Evolutionary conservation across 257 asterid species (phyloP).

Genomic region (Salvia rosmarinus): DNA sequence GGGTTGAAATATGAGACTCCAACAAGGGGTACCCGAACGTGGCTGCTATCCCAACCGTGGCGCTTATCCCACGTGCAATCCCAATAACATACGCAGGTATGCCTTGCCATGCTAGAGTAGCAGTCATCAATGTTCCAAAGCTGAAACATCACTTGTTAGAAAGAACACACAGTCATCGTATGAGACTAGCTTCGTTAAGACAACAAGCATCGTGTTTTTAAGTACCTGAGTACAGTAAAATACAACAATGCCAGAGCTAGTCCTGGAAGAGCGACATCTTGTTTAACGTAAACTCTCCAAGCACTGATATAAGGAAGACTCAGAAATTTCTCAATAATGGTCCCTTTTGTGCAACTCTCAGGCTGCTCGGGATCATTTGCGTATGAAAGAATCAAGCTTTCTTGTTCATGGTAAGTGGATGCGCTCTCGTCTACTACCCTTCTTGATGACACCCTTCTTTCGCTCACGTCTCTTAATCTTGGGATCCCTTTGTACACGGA

Average conservation of each 20-base stretch:
- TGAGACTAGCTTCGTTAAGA: not conserved
- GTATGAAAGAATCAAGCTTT: constrained; percentile 24
- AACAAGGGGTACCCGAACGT: constrained; percentile 74
- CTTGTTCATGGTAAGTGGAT: constrained; percentile 34
- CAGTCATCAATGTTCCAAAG: constrained; percentile 95
- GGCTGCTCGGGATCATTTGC: constrained; percentile 32
- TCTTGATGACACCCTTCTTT: constrained; percentile 42
- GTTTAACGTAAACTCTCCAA: constrained; percentile 74
- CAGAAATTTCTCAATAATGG: constrained; percentile 36
- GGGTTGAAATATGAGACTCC: constrained; percentile 62
- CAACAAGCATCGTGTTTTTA: not conserved
- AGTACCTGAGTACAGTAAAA: constrained; percentile 84
- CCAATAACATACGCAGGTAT: constrained; percentile 84
- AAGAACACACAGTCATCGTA: not conserved
- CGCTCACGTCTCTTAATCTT: constrained; percentile 50
- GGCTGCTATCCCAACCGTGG: constrained; percentile 77
- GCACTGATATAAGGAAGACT: constrained; percentile 58
- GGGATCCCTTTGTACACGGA: constrained; percentile 80
- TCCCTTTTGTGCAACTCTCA: constrained; percentile 38
- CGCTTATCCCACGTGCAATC: constrained; percentile 81
- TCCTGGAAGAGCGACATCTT: constrained; percentile 81
- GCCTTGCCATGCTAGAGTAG: constrained; percentile 87
- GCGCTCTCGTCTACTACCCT: constrained; percentile 37
- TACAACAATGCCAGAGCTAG: constrained; percentile 75
- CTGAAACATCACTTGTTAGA: constrained; percentile 41